These are phyloP conservation scores for Choanephora cucurbitarum DNA, from an alignment of 371 early-diverging fungal genomes.

Conservation along the genomic window DNA sequence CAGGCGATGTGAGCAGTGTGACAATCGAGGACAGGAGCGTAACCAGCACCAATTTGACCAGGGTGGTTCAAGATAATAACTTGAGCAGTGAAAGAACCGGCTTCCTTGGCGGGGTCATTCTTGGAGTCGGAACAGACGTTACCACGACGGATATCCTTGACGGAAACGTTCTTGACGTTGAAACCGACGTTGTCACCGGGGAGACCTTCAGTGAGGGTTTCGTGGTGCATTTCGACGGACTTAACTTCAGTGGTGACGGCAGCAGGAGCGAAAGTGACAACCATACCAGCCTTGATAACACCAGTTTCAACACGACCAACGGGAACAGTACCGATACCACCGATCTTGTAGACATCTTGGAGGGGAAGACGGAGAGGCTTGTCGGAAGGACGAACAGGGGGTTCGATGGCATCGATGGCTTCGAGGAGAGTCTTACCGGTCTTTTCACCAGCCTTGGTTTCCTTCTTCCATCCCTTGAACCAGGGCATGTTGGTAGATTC, in stretches of 20 bases:
- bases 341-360: conserved; percentile 97
- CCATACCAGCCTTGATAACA: conserved; percentile 89
- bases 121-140: conserved; percentile 91
- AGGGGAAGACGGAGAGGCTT: conserved; percentile 97
- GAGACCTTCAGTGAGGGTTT: conserved; percentile 85
- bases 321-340: conserved; percentile 95
- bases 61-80: conserved; percentile 94
- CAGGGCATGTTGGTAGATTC: conserved; percentile 92
- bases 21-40: conserved; percentile 91
- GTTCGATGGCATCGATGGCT: conserved; percentile 93
- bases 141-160: conserved; percentile 95
- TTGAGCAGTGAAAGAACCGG: conserved; percentile 86
- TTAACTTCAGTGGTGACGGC: conserved; percentile 92
- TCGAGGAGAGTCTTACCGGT: conserved; percentile 91
- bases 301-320: conserved; percentile 98
- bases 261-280: conserved; percentile 88
- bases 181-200: conserved; percentile 98
- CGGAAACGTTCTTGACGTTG: conserved; percentile 95
- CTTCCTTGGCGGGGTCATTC: conserved; percentile 92
- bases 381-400: conserved; percentile 88
- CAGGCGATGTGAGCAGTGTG: conserved; percentile 95
- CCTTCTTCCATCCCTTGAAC: conserved; percentile 97
- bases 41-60: conserved; percentile 83
- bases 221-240: conserved; percentile 99
- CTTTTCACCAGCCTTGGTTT: conserved; percentile 75